Evolutionary conservation across 257 asterid genomes (phyloP).

Genomic region (Solanum ossicruentum): DNA sequence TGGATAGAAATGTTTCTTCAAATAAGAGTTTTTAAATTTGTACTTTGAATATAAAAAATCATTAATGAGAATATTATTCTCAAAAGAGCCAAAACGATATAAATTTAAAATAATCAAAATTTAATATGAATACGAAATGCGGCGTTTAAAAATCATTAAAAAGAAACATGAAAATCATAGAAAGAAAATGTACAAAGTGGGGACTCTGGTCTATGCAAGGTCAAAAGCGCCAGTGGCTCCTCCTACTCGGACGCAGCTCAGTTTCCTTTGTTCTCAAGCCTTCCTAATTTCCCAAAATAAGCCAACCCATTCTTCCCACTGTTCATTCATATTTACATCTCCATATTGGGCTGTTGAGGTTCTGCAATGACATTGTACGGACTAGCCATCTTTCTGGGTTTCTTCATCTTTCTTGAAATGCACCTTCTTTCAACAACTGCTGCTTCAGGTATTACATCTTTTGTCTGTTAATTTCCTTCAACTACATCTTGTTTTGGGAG

Average conservation of each 20-base stretch:
- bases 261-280: not conserved
- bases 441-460: conserved; percentile 24
- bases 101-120: too few species aligned
- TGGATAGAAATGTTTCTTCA: too few species aligned
- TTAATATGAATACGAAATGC: too few species aligned
- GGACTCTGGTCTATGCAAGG: not conserved
- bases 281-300: not conserved
- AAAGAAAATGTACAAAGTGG: not conserved
- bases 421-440: conserved; percentile 30
- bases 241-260: not conserved
- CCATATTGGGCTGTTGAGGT: too few species aligned
- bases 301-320: not conserved
- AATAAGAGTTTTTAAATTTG: too few species aligned
- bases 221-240: conserved; percentile 10
- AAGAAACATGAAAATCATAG: not conserved
- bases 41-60: too few species aligned
- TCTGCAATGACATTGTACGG: conserved; percentile 34
- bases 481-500: not conserved
- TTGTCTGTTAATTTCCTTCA: not conserved
- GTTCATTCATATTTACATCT: not conserved
- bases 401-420: conserved; percentile 28
- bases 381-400: conserved; percentile 17
- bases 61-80: too few species aligned
- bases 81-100: too few species aligned
- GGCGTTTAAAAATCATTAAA: too few species aligned